Evolutionary conservation across 2,329 filamentous ascomycete genomes (phyloP).

Genomic region (Trematosphaeria pertusa): DNA sequence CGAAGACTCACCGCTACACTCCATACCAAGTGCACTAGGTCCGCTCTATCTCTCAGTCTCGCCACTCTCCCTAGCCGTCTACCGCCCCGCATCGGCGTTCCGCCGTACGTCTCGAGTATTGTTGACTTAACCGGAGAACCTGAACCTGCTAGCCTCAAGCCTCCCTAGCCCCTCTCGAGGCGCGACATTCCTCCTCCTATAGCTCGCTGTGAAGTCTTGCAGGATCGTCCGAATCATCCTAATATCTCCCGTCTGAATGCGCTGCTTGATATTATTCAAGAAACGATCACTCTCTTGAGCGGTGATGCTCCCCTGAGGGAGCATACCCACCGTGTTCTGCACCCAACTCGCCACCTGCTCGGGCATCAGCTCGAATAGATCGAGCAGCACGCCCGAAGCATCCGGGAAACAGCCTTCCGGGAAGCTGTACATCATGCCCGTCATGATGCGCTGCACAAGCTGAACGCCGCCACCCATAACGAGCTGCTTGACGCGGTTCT

Average conservation of each 20-base stretch:
- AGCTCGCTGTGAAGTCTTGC: constrained; percentile 96
- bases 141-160: constrained; percentile 85
- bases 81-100: too few species aligned
- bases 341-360: constrained; percentile 82
- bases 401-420: constrained; percentile 95
- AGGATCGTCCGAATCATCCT: constrained; percentile 83
- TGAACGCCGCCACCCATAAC: constrained; percentile 74
- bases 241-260: constrained; percentile 71
- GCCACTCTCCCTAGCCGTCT: too few species aligned
- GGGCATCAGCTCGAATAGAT: constrained; percentile 86
- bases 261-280: constrained; percentile 80
- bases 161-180: constrained; percentile 88
- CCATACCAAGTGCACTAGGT: too few species aligned
- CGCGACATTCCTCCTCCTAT: constrained; percentile 92
- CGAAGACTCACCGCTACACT: too few species aligned
- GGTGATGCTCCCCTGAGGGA: constrained; percentile 77
- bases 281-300: constrained; percentile 81
- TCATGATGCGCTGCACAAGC: constrained; percentile 87
- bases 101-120: too few species aligned
- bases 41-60: too few species aligned
- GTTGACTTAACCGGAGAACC: constrained; percentile 69
- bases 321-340: constrained; percentile 79
- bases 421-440: constrained; percentile 99
- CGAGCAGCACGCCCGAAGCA: constrained; percentile 88
- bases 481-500: constrained; percentile 74